Evolutionary conservation across 768 basidiomycete species (phyloP).

Genomic region (Ramaria sp.): DNA sequence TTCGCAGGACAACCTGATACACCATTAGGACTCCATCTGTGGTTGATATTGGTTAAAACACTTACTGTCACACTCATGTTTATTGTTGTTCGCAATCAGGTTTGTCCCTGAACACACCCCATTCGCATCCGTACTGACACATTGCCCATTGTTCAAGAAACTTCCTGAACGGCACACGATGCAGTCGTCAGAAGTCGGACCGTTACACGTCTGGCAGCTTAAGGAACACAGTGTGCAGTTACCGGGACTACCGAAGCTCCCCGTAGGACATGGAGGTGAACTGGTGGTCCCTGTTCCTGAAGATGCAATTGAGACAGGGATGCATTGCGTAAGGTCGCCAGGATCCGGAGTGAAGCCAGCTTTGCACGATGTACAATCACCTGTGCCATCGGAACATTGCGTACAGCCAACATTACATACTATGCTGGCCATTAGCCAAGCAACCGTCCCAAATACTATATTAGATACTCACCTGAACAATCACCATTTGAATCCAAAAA

Average conservation of each 20-base stretch:
- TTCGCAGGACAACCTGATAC: constrained; percentile 65
- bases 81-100: constrained; percentile 70
- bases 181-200: constrained; percentile 59
- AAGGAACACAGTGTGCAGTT: constrained; percentile 52
- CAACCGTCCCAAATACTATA: not conserved
- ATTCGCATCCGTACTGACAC: constrained; percentile 50
- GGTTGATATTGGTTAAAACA: constrained; percentile 11
- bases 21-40: constrained; percentile 6
- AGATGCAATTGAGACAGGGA: constrained; percentile 38
- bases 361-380: constrained; percentile 62
- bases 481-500: constrained; percentile 60
- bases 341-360: constrained; percentile 57
- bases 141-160: constrained; percentile 55
- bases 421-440: constrained; percentile 15
- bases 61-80: constrained; percentile 77
- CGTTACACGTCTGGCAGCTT: constrained; percentile 61
- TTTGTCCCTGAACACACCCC: constrained; percentile 67
- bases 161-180: constrained; percentile 51
- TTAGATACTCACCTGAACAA: constrained; percentile 46
- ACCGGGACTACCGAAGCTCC: constrained; percentile 43
- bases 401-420: constrained; percentile 69
- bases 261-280: constrained; percentile 50
- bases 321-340: constrained; percentile 57
- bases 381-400: constrained; percentile 55
- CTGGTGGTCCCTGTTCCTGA: not conserved